Base-by-base conservation (phyloP, 805 yeast species). In the Lipomyces kockii region DNA sequence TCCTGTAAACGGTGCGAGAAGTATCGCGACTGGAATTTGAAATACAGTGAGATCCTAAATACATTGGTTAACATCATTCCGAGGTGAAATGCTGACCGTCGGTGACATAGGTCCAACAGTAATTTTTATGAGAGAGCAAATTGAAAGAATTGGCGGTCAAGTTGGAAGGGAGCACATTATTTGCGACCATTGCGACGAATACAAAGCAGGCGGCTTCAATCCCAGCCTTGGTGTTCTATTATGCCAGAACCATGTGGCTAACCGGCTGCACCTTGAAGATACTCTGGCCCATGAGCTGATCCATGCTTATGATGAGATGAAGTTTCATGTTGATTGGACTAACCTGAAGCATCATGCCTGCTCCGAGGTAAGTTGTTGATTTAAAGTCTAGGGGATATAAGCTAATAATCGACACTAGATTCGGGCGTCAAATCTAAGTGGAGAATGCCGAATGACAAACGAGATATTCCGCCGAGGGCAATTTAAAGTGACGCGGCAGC, bases 321-420 rank as follows among this genome's bases (percentile, higher is more conserved):
- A 92, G 77, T 95, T 95, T 82, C 82, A 91, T 63, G 92, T 95
- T 1, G 91, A 95, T 78, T 90, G 97, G 89, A 75, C 83, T 64
- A 86, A 94, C 78, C 80, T 95, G 75, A 86, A 87, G 74, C 99
- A 95, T 76, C 98, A 94, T 76, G 99, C 99, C 0, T 95, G 99
- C 78, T 89, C 98, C 0, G 99, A 95, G 70, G 71, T 67, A 20
- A 39, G 63, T 54, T n/a, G 9, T 3, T 7, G n/a, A 35, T 46
- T 25, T 12, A 17, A 4, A 32, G 6, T 0, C 49, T 22, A 1
- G 0, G 12, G 22, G 20, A 25, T 29, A 32, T 2, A 43, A 1
- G 12, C 17, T 32, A 52, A 22, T 20, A 22, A 32, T 20, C 7
- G 14, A 3, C 25, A 12, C 35, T 34, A 67, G 70, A 91, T 95